phyloP scores from a whole-genome alignment of 2,329 filamentous ascomycete genomes.

The Coniochaeta hoffmannii region DNA sequence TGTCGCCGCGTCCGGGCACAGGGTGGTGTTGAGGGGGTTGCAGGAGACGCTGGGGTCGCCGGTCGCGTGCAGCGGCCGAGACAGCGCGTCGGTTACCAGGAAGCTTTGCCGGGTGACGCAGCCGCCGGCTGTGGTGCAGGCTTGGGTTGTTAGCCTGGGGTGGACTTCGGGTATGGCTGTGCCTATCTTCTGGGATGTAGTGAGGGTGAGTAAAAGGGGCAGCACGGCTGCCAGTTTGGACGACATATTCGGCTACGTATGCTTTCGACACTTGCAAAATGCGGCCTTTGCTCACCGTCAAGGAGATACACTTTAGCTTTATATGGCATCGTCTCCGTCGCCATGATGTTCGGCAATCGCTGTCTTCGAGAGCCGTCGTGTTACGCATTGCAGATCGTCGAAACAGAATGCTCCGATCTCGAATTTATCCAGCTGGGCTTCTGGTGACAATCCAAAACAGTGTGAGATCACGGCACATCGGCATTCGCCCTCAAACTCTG shows the following conservation, averaged over 20 bases:
- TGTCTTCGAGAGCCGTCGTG: neutral
- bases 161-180: conserved; percentile 16
- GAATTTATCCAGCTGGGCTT: neutral
- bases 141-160: conserved; percentile 15
- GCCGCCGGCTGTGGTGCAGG: conserved; percentile 16
- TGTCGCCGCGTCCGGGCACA: conserved; percentile 31
- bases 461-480: neutral
- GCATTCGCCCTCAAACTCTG: neutral
- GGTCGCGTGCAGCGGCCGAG: conserved; percentile 13
- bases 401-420: neutral
- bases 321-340: neutral
- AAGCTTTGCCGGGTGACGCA: conserved; percentile 13
- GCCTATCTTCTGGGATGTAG: conserved; percentile 15
- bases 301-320: neutral
- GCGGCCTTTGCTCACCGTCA: neutral
- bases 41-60: conserved; percentile 11
- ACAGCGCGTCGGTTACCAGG: conserved; percentile 15
- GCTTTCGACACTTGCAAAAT: neutral
- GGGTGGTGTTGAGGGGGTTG: conserved; percentile 12
- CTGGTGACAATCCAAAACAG: neutral
- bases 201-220: conserved; percentile 5
- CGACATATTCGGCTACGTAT: neutral
- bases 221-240: neutral
- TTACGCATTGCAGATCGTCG: neutral
- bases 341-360: neutral